Percentiles rank a stretch among this genome's conserved stretches.
Evolutionary conservation across 2,329 filamentous ascomycete genomes (phyloP).

Genomic region (Venturia carpophila): DNA sequence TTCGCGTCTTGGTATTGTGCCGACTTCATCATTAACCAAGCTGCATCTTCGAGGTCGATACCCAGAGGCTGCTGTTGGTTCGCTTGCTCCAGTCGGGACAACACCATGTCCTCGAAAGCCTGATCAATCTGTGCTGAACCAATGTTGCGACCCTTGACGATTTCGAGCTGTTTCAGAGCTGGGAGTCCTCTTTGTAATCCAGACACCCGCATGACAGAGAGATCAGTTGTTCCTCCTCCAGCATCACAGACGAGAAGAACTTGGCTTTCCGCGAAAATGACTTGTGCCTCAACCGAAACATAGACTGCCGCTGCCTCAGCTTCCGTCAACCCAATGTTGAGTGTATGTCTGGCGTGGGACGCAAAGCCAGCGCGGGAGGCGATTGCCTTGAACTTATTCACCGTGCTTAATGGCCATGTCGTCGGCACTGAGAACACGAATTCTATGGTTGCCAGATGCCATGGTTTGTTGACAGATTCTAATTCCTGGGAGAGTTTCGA

Average conservation of each 20-base stretch:
- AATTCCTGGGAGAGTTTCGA: slow-evolving; percentile 31
- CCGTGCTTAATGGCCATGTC: slow-evolving; percentile 46
- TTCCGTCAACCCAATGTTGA: slow-evolving; percentile 43
- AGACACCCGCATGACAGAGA: slow-evolving; percentile 32
- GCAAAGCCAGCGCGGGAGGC: slow-evolving; percentile 45
- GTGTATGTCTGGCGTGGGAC: slow-evolving; percentile 30
- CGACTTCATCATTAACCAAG: slow-evolving; percentile 36
- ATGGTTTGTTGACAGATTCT: slow-evolving; percentile 34
- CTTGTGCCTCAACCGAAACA: slow-evolving; percentile 33
- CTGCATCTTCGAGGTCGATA: slow-evolving; percentile 29
- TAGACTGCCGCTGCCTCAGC: slow-evolving; percentile 48
- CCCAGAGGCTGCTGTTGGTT: slow-evolving; percentile 25
- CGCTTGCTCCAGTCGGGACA: slow-evolving; percentile 27
- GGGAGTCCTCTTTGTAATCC: slow-evolving; percentile 26
- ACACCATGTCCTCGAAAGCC: slow-evolving; percentile 32
- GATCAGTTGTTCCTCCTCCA: slow-evolving; percentile 43
- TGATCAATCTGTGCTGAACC: slow-evolving; percentile 36
- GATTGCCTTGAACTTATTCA: slow-evolving; percentile 45
- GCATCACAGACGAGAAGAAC: slow-evolving; percentile 44
- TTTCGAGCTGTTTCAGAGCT: slow-evolving; percentile 30
- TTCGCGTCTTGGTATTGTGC: slow-evolving; percentile 35
- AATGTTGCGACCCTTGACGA: slow-evolving; percentile 34
- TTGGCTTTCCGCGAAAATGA: slow-evolving; percentile 35
- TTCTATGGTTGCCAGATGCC: slow-evolving; percentile 41
- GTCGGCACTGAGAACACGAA: slow-evolving; percentile 53